Evolutionary conservation across 1,284 basidiomycete species (phyloP).

Genomic region (Wallemia ichthyophaga): DNA sequence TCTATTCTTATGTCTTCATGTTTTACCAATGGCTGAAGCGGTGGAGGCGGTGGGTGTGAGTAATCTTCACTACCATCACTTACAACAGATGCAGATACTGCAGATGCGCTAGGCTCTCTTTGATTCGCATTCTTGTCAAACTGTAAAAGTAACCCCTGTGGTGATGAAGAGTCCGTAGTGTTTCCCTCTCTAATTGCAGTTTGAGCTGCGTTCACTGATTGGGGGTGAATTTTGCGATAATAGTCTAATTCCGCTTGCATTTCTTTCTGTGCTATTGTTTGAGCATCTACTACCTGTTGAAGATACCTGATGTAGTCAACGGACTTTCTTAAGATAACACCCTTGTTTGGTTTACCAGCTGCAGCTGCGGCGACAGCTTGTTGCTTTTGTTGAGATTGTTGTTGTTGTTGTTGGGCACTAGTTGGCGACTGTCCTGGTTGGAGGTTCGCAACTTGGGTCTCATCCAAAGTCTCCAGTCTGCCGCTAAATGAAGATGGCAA

Average conservation of each 20-base stretch:
- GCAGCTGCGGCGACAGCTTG: slow-evolving; percentile 7
- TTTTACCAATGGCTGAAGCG: neutral
- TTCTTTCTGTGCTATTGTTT: slow-evolving; percentile 40
- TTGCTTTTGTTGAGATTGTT: slow-evolving; percentile 2
- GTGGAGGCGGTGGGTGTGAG: neutral
- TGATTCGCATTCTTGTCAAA: neutral
- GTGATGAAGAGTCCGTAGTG: neutral
- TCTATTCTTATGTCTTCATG: neutral
- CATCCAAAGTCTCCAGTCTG: slow-evolving; percentile 1
- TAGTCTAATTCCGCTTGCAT: slow-evolving; percentile 31
- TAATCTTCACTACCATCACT: neutral
- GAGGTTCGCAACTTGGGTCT: neutral
- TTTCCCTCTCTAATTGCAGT: neutral
- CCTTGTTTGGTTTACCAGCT: slow-evolving; percentile 45
- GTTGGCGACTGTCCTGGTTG: neutral
- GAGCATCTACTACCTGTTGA: slow-evolving; percentile 46
- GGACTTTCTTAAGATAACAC: slow-evolving; percentile 57
- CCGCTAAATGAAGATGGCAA: neutral
- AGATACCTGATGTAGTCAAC: slow-evolving; percentile 67
- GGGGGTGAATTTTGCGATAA: slow-evolving; percentile 4
- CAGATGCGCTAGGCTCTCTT: neutral
- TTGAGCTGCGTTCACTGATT: neutral
- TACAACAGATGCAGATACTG: neutral
- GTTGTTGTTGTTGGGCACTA: neutral
- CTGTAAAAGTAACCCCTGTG: neutral